These are phyloP conservation scores for Hura crepitans DNA, from an alignment of 441 rosid species.

Conservation along the genomic window DNA sequence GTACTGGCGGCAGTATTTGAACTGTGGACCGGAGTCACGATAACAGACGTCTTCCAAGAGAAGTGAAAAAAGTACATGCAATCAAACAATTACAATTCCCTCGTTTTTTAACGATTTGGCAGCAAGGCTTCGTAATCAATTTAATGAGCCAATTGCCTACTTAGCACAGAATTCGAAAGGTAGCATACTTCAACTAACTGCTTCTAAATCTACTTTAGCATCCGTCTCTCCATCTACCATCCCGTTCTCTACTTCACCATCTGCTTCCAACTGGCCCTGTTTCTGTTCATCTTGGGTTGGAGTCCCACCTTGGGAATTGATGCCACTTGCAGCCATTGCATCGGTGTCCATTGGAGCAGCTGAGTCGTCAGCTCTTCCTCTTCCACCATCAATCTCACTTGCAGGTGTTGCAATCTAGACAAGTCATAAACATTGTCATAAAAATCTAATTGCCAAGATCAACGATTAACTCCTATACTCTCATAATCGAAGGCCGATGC, in stretches of 20 bases:
- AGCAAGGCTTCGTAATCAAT: too few species aligned
- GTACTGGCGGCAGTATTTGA: too few species aligned
- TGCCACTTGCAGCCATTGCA: conserved; percentile 27
- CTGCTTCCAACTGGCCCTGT: conserved; percentile 72
- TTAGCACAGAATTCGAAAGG: not conserved
- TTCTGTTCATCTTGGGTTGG: conserved; percentile 70
- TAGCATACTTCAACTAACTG: conserved; percentile 27
- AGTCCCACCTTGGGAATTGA: conserved; percentile 42
- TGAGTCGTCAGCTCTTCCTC: conserved; percentile 56
- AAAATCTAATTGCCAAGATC: not conserved
- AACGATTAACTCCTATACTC: not conserved
- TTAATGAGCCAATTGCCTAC: not conserved
- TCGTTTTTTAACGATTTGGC: too few species aligned
- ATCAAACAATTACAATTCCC: too few species aligned
- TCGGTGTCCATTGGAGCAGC: conserved; percentile 60
- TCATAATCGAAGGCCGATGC: not conserved
- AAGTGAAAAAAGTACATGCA: too few species aligned
- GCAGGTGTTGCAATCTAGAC: conserved; percentile 48
- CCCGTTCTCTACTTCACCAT: conserved; percentile 50
- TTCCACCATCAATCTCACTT: conserved; percentile 66
- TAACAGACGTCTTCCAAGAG: too few species aligned
- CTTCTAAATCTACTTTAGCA: conserved; percentile 59
- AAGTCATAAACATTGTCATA: not conserved
- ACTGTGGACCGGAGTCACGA: too few species aligned
- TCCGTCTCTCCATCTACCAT: conserved; percentile 66